A percentile compares a stretch with the other conserved stretches of the same genome.
Conservation (phyloP, 1,284 basidiomycete genomes). For the Gymnopus androsaceus region DNA sequence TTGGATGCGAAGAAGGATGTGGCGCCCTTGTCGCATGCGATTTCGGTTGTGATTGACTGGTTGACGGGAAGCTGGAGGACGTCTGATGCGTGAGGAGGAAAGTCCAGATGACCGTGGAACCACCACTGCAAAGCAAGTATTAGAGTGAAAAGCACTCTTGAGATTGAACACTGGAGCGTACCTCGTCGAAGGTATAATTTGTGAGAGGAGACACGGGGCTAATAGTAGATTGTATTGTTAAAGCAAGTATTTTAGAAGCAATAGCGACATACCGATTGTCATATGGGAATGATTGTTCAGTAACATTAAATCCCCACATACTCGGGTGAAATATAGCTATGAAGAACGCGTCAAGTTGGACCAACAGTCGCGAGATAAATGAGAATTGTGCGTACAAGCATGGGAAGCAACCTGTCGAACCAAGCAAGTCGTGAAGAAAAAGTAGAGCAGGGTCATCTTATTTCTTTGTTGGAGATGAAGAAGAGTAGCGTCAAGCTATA, state of each 20-base stretch:
- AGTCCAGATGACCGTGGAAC: constrained; percentile 63
- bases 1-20: constrained; percentile 53
- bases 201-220: constrained; percentile 55
- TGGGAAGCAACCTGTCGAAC: constrained; percentile 16
- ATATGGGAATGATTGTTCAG: constrained; percentile 47
- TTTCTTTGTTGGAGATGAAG: background rate
- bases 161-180: background rate
- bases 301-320: constrained; percentile 63
- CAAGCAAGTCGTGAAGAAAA: constrained; percentile 15
- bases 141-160: background rate
- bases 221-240: background rate
- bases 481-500: constrained; percentile 4
- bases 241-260: constrained; percentile 9
- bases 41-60: constrained; percentile 46
- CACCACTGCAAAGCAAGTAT: constrained; percentile 54
- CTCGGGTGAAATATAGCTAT: constrained; percentile 43
- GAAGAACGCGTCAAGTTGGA: background rate
- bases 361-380: too few species aligned
- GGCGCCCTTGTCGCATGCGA: constrained; percentile 59
- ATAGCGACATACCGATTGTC: constrained; percentile 45
- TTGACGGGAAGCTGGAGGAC: constrained; percentile 63
- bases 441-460: constrained; percentile 14
- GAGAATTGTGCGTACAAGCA: constrained; percentile 15
- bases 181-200: constrained; percentile 46
- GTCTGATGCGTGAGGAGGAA: constrained; percentile 56